A percentile compares a stretch with the other conserved stretches of the same genome.
Conservation (phyloP, 768 basidiomycete genomes). For the Neoboletus magnificus region DNA sequence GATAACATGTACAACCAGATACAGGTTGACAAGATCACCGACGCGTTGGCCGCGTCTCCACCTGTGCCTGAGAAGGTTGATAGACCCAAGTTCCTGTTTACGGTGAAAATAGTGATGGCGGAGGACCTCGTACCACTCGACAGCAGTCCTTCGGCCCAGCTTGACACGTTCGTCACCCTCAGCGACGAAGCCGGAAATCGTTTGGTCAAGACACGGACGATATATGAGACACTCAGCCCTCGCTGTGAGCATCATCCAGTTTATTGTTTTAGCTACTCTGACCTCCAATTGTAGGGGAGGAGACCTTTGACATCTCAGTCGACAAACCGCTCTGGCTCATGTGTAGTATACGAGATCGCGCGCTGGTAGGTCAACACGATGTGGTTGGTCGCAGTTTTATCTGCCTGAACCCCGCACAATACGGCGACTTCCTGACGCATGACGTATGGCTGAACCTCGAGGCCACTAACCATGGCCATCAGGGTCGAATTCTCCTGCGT, state of each 20-base stretch:
- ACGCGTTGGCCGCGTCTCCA: slow-evolving; percentile 55
- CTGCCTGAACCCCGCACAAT: slow-evolving; percentile 85
- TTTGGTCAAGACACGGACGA: slow-evolving; percentile 91
- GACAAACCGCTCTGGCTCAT: slow-evolving; percentile 96
- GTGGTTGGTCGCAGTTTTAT: slow-evolving; percentile 89
- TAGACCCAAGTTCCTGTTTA: slow-evolving; percentile 75
- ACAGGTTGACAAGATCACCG: slow-evolving; percentile 82
- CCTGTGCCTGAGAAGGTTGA: slow-evolving; percentile 71
- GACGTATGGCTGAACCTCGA: slow-evolving; percentile 93
- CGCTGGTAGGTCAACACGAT: slow-evolving; percentile 89
- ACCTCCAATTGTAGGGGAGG: slow-evolving; percentile 69
- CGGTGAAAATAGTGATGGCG: slow-evolving; percentile 89
- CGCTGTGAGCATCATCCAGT: slow-evolving; percentile 60
- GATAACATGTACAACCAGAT: slow-evolving; percentile 94
- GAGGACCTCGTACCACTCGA: slow-evolving; percentile 82
- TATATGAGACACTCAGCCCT: slow-evolving; percentile 88
- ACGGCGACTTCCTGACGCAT: slow-evolving; percentile 84
- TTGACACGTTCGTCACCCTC: slow-evolving; percentile 92
- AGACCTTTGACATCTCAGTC: slow-evolving; percentile 93
- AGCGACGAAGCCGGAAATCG: slow-evolving; percentile 90
- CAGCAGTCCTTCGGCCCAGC: slow-evolving; percentile 67
- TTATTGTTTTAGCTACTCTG: slow-evolving; percentile 1
- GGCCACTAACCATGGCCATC: slow-evolving; percentile 39
- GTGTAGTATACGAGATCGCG: slow-evolving; percentile 90
- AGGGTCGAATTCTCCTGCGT: slow-evolving; percentile 80